Percentiles rank a stretch among this genome's conserved stretches.
phyloP scores from a whole-genome alignment of 805 yeast species.

The Lipomyces anomalus region DNA sequence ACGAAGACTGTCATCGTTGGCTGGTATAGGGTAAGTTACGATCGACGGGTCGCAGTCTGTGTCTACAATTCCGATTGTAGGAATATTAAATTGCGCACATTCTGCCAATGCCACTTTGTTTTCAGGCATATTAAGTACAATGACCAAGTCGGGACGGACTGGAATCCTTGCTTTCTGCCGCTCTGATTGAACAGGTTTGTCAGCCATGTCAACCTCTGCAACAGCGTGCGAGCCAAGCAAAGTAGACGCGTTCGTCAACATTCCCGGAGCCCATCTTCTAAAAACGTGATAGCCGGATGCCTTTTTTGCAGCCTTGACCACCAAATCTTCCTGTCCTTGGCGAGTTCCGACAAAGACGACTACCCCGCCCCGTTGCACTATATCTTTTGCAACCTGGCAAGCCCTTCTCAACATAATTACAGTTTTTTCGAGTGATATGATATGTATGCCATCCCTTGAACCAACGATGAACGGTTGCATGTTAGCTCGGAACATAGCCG shows the following conservation, averaged over 20 bases:
- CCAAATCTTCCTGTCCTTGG: slow-evolving; percentile 65
- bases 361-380: slow-evolving; percentile 78
- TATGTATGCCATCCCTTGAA: slow-evolving; percentile 80
- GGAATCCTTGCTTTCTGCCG: slow-evolving; percentile 8
- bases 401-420: slow-evolving; percentile 71
- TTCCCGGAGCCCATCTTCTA: slow-evolving; percentile 91
- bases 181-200: slow-evolving; percentile 56
- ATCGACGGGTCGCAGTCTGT: slow-evolving; percentile 87
- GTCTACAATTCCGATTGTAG: slow-evolving; percentile 90
- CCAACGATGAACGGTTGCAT: slow-evolving; percentile 87
- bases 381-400: slow-evolving; percentile 73
- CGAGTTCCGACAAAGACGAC: slow-evolving; percentile 80
- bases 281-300: slow-evolving; percentile 75
- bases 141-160: slow-evolving; percentile 83
- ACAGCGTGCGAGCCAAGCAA: slow-evolving; percentile 55
- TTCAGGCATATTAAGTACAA: slow-evolving; percentile 81
- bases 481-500: slow-evolving; percentile 47
- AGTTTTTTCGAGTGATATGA: slow-evolving; percentile 86
- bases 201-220: slow-evolving; percentile 71
- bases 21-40: slow-evolving; percentile 92
- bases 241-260: slow-evolving; percentile 76
- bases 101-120: slow-evolving; percentile 75
- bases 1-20: slow-evolving; percentile 87
- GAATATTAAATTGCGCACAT: slow-evolving; percentile 75
- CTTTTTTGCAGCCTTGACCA: slow-evolving; percentile 74